These are phyloP conservation scores for Neofusicoccum cordaticola DNA, from an alignment of 2,329 filamentous ascomycete genomes.

Conservation along the genomic window DNA sequence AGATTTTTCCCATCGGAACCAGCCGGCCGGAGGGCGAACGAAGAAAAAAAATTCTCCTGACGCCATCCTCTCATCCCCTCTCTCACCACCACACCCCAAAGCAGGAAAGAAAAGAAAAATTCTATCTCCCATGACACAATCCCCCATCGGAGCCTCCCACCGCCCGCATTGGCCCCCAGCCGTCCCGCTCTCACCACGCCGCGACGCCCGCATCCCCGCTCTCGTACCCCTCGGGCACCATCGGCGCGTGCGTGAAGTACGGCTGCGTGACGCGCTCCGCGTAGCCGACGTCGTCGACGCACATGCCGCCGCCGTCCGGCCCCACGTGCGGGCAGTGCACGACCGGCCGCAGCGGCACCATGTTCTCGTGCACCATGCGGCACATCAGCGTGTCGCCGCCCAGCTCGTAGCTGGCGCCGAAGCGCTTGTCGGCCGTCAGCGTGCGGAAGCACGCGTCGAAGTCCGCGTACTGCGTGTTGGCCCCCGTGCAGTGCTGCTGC, in stretches of 20 bases:
- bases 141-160: not conserved
- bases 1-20: too few relatives aligned
- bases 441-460: conserved; percentile 25
- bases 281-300: conserved; percentile 30
- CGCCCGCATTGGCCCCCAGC: too few relatives aligned
- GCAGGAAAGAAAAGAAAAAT: not conserved
- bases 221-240: conserved; percentile 11
- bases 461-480: conserved; percentile 26
- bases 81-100: too few relatives aligned
- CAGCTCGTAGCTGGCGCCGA: conserved; percentile 34
- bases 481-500: conserved; percentile 26
- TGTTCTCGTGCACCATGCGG: conserved; percentile 35
- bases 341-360: conserved; percentile 33
- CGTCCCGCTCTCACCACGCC: not conserved
- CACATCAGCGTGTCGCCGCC: conserved; percentile 38
- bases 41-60: too few relatives aligned
- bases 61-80: too few relatives aligned
- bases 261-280: conserved; percentile 8
- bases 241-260: conserved; percentile 13
- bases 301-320: conserved; percentile 33
- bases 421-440: conserved; percentile 28
- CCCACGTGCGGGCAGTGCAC: conserved; percentile 40
- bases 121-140: too few relatives aligned
- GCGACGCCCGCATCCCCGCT: conserved; percentile 13
- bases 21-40: too few relatives aligned